Percentiles rank a stretch among this genome's conserved stretches.
Evolutionary conservation across 2,329 filamentous ascomycete species (phyloP).

Genomic region (Alternaria arbusti): DNA sequence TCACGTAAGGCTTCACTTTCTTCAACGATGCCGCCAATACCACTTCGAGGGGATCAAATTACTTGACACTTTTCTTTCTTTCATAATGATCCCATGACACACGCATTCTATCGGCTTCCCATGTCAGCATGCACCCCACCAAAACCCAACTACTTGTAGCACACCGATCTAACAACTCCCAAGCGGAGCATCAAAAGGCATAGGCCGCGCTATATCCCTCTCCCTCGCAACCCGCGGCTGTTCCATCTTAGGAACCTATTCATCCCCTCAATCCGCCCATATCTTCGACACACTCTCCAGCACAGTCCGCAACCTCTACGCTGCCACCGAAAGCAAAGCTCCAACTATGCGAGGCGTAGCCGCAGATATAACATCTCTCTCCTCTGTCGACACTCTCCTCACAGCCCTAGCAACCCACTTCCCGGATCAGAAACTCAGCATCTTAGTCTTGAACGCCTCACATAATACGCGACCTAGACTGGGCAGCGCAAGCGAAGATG

Average conservation of each 20-base stretch:
- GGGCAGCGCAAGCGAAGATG: conserved; percentile 7
- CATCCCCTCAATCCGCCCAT: conserved; percentile 27
- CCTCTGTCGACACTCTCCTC: conserved; percentile 18
- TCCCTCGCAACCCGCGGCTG: conserved; percentile 36
- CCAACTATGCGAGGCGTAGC: conserved; percentile 25
- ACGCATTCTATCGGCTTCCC: not conserved
- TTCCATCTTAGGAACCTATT: conserved; percentile 41
- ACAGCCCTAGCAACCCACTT: conserved; percentile 19
- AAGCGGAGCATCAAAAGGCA: conserved; percentile 39
- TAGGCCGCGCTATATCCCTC: conserved; percentile 38
- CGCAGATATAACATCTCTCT: conserved; percentile 30
- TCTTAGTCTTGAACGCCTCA: conserved; percentile 33
- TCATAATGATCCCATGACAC: not conserved
- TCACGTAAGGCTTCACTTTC: conserved; percentile 29
- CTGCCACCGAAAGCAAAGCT: not conserved
- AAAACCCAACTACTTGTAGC: too few species aligned
- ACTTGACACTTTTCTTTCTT: not conserved
- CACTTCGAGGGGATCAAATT: rapidly evolving
- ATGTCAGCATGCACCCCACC: not conserved
- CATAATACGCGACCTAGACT: conserved; percentile 10
- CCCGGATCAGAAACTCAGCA: conserved; percentile 24
- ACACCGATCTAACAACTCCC: not conserved
- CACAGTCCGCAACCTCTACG: conserved; percentile 26
- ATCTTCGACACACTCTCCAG: conserved; percentile 33
- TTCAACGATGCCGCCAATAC: not conserved